Evolutionary conservation across 176 grass and related monocot genomes (phyloP), one percentile per base, ranked within the genome.

Genomic region (Aegilops bicornis): DNA sequence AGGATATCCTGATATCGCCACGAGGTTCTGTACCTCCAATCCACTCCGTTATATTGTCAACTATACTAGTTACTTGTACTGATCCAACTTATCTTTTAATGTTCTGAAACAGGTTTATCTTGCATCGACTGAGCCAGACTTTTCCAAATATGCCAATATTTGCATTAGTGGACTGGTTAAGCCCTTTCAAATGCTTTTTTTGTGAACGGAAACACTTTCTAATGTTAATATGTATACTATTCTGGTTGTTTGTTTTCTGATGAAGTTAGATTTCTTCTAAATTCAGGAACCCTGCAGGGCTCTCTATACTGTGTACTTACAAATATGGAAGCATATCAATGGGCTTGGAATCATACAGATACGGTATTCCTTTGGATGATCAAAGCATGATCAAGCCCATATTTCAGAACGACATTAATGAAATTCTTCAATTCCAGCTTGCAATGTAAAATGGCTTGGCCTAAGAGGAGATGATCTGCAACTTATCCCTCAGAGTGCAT

Each of bases 1-100:
- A 90, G 96, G 96, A 81, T 98, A 96, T 91, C 96, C 96, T 94
- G 96, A 96, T 85, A 87, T 98, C 35, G 96, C 96, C 10, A 91
- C 96, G 58, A 98, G 96, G 96, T 98, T 84, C 22, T 80, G 20
- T 88, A 78, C 48, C 69, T 68, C 43, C 16, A 86, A 58, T 45
- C 4, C 11, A 67, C 6, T 37, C 52, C 15, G 29, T 89, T 39
- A 31, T 62, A 60, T 71, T 87, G 13, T 71, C 23, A 42, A 10
- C 24, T 23, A 47, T 82, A 82, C 39, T 54, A 89, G 36, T 73
- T 63, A n/a, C 29, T 64, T 19, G 16, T 68, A 66, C 36, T 88
- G 25, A 74, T 64, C 10, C 13, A 35, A 54, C 78, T 68, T 72
- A 15, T 13, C 14, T 39, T 80, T 86, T 14, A 59, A 56, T 86